Conservation (phyloP, 2,329 filamentous ascomycete species). For the Elsinoe batatas region DNA sequence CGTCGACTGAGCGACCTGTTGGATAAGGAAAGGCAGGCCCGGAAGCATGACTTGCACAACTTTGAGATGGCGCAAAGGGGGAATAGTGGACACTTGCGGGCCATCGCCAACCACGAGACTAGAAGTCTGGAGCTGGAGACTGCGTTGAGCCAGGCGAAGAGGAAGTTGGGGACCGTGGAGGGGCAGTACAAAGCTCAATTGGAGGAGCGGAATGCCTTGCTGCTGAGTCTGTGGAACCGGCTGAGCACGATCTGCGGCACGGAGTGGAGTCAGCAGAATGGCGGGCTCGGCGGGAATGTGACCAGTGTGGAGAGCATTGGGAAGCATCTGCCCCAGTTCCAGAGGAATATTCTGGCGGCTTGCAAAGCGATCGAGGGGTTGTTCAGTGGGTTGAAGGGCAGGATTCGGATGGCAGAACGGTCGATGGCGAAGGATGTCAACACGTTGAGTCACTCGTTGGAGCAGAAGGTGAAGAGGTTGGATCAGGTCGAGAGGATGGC, state of each 20-base stretch:
- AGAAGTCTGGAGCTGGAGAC: constrained; percentile 79
- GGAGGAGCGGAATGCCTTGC: constrained; percentile 75
- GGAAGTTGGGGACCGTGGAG: constrained; percentile 66
- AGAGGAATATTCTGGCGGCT: constrained; percentile 76
- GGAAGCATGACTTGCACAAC: constrained; percentile 76
- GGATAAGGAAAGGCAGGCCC: constrained; percentile 77
- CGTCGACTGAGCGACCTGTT: constrained; percentile 77
- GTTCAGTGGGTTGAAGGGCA: constrained; percentile 64
- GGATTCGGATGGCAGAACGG: constrained; percentile 76
- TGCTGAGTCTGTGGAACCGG: constrained; percentile 83
- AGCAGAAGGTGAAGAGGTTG: constrained; percentile 70
- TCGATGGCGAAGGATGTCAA: constrained; percentile 90
- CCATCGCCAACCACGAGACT: constrained; percentile 73
- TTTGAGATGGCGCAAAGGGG: constrained; percentile 84
- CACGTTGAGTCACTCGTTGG: constrained; percentile 68
- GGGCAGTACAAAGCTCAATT: constrained; percentile 77
- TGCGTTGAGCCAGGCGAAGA: constrained; percentile 66
- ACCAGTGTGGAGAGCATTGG: constrained; percentile 78
- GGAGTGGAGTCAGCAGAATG: constrained; percentile 86
- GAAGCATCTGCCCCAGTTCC: constrained; percentile 77
- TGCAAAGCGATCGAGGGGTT: constrained; percentile 80
- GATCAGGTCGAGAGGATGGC: constrained; percentile 64
- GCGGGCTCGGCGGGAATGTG: constrained; percentile 76
- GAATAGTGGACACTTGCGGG: constrained; percentile 76
- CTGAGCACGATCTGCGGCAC: constrained; percentile 76